Evolutionary conservation across 257 asterid genomes (phyloP).

Genomic region (Fraxinus cuspidata): DNA sequence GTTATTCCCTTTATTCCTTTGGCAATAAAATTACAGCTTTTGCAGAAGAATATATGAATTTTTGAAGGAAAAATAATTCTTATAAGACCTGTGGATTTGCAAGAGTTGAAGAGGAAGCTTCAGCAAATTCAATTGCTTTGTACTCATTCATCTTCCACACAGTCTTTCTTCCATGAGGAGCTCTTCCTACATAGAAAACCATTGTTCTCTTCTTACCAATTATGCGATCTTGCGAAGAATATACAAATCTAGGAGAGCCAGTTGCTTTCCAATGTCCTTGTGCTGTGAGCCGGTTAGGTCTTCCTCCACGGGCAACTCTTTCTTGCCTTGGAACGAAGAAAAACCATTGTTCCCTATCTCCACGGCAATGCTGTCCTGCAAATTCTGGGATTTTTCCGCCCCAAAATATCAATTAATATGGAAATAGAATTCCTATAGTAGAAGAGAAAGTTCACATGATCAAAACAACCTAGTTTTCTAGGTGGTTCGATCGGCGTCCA

Average conservation of each 20-base stretch:
- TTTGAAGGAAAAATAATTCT: not conserved
- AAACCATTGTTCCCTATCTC: slow-evolving; percentile 52
- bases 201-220: slow-evolving; percentile 50
- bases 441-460: too few relatives aligned
- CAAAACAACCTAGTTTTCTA: too few relatives aligned
- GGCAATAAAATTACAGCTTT: not conserved
- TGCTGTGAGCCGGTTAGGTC: slow-evolving; percentile 48
- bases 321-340: slow-evolving; percentile 56
- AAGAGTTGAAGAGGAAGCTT: slow-evolving; percentile 19
- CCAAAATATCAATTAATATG: not conserved
- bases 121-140: slow-evolving; percentile 27
- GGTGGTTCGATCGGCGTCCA: too few relatives aligned
- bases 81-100: slow-evolving; percentile 36
- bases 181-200: slow-evolving; percentile 58
- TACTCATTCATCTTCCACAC: slow-evolving; percentile 61
- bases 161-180: slow-evolving; percentile 46
- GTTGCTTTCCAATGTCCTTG: slow-evolving; percentile 64
- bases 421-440: not conserved
- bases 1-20: not conserved
- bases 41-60: not conserved
- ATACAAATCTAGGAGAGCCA: slow-evolving; percentile 49
- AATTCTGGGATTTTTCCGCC: slow-evolving; percentile 28
- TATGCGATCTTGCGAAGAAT: slow-evolving; percentile 34
- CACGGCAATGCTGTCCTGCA: slow-evolving; percentile 37
- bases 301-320: slow-evolving; percentile 48